Base-by-base conservation (phyloP, 305 asterid genomes). In the Lippia alba region DNA sequence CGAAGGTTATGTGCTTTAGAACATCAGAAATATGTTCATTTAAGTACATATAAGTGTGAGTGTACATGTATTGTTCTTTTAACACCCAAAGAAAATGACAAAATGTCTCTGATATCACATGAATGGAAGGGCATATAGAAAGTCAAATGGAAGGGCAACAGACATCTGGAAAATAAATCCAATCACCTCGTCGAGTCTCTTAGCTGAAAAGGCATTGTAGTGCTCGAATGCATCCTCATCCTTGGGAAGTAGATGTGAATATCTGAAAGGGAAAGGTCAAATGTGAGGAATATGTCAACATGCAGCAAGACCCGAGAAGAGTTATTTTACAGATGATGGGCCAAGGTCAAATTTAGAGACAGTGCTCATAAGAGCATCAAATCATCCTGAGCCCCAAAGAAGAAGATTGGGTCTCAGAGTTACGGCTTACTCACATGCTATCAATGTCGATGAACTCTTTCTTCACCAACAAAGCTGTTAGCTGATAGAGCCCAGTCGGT, bases 111-210 rank as follows among this genome's bases (percentile, higher is more conserved):
- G 40, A 69, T 54, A 70, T 34, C 48, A 67, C 33, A 46, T 45
- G 10, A 71, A 69, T 49, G 33, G 8, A 36, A 57, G 39, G 74
- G 66, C 33, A 18, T 34, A 55, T 12, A 30, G 32, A 60, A 41
- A 67, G 50, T 64, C 15, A 71, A 54, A 54, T 39, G 57, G 46
- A 73, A 67, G 56, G 64, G 61, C 39, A 79, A 61, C 67, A 51
- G 33, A 32, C 58, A 71, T 18, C 49, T 49, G 56, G 58, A 71
- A 71, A 57, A 77, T 66, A 50, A 48, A 54, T 58, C 61, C 17
- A 75, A 74, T 78, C 62, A 94, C 99, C 99, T 94, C 99, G 75
- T 94, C 99, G 74, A 90, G 96, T 82, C 97, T 87, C 91, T 86
- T 85, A 44, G 93, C 86, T 32, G 86, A 90, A 71, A 86, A 87